These are phyloP conservation scores for Lycium ferocissimum DNA, from an alignment of 257 asterid genomes.

Conservation along the genomic window DNA sequence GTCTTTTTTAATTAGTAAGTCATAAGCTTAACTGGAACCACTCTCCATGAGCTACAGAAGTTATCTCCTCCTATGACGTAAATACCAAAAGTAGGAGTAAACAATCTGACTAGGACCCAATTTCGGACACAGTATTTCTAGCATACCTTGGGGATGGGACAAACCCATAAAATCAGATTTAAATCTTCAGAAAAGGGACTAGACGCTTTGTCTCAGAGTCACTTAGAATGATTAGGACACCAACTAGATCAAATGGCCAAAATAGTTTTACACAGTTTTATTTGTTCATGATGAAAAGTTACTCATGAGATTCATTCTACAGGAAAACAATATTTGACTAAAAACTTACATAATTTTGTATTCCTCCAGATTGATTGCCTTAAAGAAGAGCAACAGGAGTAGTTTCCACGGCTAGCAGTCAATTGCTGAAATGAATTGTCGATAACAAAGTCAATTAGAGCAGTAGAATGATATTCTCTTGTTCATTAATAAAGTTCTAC, in stretches of 20 bases:
- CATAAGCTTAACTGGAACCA: conserved; percentile 9
- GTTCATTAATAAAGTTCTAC: background rate
- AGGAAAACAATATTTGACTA: conserved; percentile 22
- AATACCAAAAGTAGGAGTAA: background rate
- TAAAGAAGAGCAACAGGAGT: conserved; percentile 42
- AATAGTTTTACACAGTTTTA: background rate
- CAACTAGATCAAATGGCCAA: background rate
- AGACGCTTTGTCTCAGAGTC: background rate
- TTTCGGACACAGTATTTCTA: background rate
- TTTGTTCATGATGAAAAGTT: background rate
- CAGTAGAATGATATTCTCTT: background rate
- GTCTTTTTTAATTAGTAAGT: conserved; percentile 9
- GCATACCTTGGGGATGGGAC: conserved; percentile 11
- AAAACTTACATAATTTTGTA: conserved; percentile 60
- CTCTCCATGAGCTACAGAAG: conserved; percentile 17
- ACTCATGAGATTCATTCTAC: conserved; percentile 10
- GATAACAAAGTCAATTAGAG: conserved; percentile 27
- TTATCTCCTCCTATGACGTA: background rate
- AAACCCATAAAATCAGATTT: background rate
- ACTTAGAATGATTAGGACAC: background rate
- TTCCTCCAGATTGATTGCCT: conserved; percentile 51
- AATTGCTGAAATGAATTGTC: conserved; percentile 51
- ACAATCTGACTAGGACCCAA: conserved; percentile 15
- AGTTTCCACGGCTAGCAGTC: conserved; percentile 48
- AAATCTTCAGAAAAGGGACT: background rate